A percentile compares a stretch with the other conserved stretches of the same genome.
Evolutionary conservation across 441 rosid genomes (phyloP).

Genomic region (Dalechampia spathulata): DNA sequence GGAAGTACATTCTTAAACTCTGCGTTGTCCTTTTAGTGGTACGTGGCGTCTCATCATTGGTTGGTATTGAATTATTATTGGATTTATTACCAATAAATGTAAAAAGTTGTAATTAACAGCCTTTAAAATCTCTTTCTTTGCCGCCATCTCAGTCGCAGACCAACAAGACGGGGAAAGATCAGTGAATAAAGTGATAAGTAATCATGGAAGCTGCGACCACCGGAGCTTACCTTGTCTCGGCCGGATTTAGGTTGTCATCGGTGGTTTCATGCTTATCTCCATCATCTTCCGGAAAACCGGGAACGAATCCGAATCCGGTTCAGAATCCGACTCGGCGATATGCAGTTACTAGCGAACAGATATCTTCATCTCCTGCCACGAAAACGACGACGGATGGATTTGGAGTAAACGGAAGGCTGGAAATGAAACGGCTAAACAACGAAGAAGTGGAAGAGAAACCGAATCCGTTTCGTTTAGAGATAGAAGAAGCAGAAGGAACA

Average conservation of each 20-base stretch:
- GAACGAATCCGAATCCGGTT: background rate
- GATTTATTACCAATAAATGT: no score
- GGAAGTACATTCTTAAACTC: no score
- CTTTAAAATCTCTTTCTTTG: no score
- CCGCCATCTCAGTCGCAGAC: no score
- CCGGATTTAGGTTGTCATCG: conserved; percentile 4
- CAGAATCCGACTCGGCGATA: background rate
- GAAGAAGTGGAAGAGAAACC: background rate
- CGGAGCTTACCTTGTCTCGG: background rate
- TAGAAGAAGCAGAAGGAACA: conserved; percentile 13
- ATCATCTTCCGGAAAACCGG: background rate
- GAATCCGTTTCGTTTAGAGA: background rate
- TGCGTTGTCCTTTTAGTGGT: no score
- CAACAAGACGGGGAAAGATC: no score
- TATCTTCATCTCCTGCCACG: background rate
- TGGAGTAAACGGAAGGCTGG: conserved; percentile 1
- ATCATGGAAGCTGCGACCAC: background rate
- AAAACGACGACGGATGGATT: conserved; percentile 1
- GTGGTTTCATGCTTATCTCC: conserved; percentile 3
- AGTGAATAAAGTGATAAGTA: no score
- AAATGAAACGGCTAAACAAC: background rate
- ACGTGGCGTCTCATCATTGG: no score
- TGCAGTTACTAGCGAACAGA: conserved; percentile 8
- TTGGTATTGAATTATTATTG: no score
- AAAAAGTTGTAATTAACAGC: no score